These are phyloP conservation scores for Geotrichum citri-aurantii DNA, from an alignment of 1,139 yeast species.

Conservation along the genomic window DNA sequence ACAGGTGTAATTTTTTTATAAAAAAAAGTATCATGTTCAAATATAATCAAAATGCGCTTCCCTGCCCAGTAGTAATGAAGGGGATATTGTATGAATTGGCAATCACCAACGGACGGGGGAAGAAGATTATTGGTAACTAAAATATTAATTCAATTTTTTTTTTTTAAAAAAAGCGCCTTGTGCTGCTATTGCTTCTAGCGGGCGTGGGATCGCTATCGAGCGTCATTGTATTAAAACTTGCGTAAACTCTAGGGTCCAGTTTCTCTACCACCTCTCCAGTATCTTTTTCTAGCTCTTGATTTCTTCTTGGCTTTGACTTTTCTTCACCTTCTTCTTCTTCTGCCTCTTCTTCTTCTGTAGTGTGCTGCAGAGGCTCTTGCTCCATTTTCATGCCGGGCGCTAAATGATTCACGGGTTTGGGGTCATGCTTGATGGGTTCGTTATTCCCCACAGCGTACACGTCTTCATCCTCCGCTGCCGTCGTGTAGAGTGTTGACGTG, in stretches of 20 bases:
- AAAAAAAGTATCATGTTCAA: background rate
- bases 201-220: conserved; percentile 7
- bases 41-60: too few species aligned
- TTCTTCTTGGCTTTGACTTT: background rate
- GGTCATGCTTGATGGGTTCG: background rate
- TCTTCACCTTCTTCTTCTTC: too few species aligned
- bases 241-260: conserved; percentile 16
- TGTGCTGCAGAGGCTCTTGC: background rate
- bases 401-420: background rate
- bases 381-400: background rate
- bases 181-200: background rate
- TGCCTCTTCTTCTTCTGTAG: background rate
- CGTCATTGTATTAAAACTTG: conserved; percentile 15
- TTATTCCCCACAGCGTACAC: background rate
- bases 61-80: too few species aligned
- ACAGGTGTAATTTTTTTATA: too few species aligned
- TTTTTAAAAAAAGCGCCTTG: conserved; percentile 10
- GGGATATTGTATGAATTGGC: too few species aligned
- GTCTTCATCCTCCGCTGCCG: background rate
- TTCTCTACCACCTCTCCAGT: conserved; percentile 2
- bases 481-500: conserved; percentile 6
- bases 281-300: background rate
- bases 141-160: too few species aligned
- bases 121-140: too few species aligned
- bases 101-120: too few species aligned